phyloP scores from a whole-genome alignment of 495 filamentous ascomycete species.

The Beverwykella pulmonaria region DNA sequence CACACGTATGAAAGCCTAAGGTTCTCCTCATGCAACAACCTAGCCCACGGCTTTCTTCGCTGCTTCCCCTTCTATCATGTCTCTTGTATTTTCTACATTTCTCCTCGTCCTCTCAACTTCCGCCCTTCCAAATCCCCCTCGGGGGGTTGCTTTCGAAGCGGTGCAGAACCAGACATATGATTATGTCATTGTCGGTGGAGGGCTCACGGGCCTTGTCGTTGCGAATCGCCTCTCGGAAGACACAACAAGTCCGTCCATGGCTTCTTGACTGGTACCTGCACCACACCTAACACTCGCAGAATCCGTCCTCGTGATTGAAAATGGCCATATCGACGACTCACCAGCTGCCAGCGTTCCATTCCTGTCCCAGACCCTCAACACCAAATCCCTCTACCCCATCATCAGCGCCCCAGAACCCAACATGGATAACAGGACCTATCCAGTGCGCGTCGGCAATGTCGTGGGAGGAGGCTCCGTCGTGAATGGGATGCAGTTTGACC shows the following conservation, averaged over 20 bases:
- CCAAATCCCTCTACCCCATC: conserved; percentile 4
- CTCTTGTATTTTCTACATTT: not conserved
- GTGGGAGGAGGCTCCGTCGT: conserved; percentile 51
- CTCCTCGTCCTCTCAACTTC: not conserved
- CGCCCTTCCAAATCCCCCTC: not conserved
- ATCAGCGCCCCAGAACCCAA: conserved; percentile 8
- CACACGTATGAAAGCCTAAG: too few relatives aligned
- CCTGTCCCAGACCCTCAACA: not conserved
- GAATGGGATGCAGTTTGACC: conserved; percentile 46
- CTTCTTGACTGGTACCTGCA: not conserved
- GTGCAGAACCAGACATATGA: conserved; percentile 17
- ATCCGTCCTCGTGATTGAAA: conserved; percentile 27
- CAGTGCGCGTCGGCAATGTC: conserved; percentile 37
- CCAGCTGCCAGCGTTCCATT: conserved; percentile 11
- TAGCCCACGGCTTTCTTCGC: too few relatives aligned
- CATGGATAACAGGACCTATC: conserved; percentile 3
- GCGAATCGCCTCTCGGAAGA: conserved; percentile 49
- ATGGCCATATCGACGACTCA: conserved; percentile 24
- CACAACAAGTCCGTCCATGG: not conserved
- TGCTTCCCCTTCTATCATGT: not conserved
- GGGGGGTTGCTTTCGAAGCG: not conserved
- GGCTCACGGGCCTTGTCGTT: conserved; percentile 48
- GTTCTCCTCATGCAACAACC: too few relatives aligned
- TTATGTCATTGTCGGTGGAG: conserved; percentile 49
- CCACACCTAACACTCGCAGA: not conserved